Conservation (phyloP, 495 filamentous ascomycete species). For the Neurospora cerealis region DNA sequence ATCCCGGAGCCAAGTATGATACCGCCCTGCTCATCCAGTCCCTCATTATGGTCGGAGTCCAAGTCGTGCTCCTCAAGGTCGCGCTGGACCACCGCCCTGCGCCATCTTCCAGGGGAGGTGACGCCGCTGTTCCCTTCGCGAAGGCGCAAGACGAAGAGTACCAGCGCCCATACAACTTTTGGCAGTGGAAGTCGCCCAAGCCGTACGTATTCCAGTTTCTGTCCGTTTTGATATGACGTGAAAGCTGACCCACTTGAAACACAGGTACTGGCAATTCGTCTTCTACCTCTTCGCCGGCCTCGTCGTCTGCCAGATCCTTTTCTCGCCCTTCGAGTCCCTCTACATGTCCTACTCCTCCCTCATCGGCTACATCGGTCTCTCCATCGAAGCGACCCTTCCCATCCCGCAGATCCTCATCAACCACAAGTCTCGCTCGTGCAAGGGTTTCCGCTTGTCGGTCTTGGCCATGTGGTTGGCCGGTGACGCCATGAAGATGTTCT, state of each 20-base stretch:
- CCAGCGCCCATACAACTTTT: slow-evolving; percentile 77
- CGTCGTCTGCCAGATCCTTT: slow-evolving; percentile 57
- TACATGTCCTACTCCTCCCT: slow-evolving; percentile 58
- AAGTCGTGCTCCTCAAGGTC: slow-evolving; percentile 76
- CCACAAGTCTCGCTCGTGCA: slow-evolving; percentile 65
- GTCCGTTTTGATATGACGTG: neutral
- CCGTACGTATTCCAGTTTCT: slow-evolving; percentile 44
- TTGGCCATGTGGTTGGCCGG: slow-evolving; percentile 81
- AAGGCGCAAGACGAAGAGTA: slow-evolving; percentile 41
- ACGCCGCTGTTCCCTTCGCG: slow-evolving; percentile 44
- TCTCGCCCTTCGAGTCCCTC: slow-evolving; percentile 48
- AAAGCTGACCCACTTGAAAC: neutral
- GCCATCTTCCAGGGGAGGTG: slow-evolving; percentile 44
- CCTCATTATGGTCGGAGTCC: slow-evolving; percentile 75
- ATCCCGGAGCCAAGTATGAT: slow-evolving; percentile 81
- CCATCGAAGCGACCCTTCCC: slow-evolving; percentile 81
- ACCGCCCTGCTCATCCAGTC: slow-evolving; percentile 73
- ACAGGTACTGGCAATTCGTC: slow-evolving; percentile 83
- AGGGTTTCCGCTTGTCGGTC: slow-evolving; percentile 82
- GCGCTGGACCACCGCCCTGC: slow-evolving; percentile 81
- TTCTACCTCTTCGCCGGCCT: slow-evolving; percentile 57
- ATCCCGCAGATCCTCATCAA: slow-evolving; percentile 84
- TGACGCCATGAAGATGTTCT: slow-evolving; percentile 92
- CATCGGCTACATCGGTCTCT: slow-evolving; percentile 75
- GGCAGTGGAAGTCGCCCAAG: slow-evolving; percentile 78